A percentile compares a stretch with the other conserved stretches of the same genome.
These are phyloP conservation scores for Penicillium crystallinum DNA, from an alignment of 495 filamentous ascomycete species.

Conservation along the genomic window DNA sequence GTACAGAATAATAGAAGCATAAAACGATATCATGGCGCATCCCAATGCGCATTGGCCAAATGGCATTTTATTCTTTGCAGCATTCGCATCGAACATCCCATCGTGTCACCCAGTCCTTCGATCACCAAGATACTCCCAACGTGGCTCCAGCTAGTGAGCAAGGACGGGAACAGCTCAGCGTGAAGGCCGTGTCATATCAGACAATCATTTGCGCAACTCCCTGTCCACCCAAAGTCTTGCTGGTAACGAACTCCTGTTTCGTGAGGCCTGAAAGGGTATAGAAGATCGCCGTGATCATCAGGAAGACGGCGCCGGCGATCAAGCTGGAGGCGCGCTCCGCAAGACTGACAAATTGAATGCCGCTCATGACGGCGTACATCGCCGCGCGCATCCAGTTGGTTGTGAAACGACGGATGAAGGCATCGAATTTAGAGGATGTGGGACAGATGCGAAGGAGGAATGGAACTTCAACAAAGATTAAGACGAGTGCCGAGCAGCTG, in stretches of 20 bases:
- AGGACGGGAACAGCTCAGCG: neutral
- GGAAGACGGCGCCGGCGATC: constrained; percentile 79
- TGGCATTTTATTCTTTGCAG: constrained; percentile 9
- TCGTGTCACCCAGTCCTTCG: constrained; percentile 10
- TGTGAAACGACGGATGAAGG: constrained; percentile 83
- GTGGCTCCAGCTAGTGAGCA: neutral
- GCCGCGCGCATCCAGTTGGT: constrained; percentile 97
- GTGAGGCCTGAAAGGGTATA: constrained; percentile 81
- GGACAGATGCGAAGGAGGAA: constrained; percentile 97
- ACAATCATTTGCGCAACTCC: constrained; percentile 99
- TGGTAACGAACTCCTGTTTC: constrained; percentile 90
- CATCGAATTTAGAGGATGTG: constrained; percentile 83
- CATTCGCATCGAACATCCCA: constrained; percentile 23
- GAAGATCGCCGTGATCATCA: constrained; percentile 71
- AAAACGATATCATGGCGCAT: constrained; percentile 24
- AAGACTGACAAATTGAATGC: constrained; percentile 78
- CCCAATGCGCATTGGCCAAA: constrained; percentile 19
- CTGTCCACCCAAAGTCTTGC: constrained; percentile 93
- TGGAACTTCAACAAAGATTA: constrained; percentile 96
- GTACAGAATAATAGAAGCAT: constrained; percentile 20
- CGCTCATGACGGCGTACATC: constrained; percentile 76
- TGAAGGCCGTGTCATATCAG: constrained; percentile 32
- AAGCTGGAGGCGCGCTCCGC: constrained; percentile 55
- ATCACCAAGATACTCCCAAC: constrained; percentile 1
- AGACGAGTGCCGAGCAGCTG: constrained; percentile 74